Evolutionary conservation across 225 moss, liverwort and hornwort genomes (phyloP).

Genomic region (Marchantia paleacea): DNA sequence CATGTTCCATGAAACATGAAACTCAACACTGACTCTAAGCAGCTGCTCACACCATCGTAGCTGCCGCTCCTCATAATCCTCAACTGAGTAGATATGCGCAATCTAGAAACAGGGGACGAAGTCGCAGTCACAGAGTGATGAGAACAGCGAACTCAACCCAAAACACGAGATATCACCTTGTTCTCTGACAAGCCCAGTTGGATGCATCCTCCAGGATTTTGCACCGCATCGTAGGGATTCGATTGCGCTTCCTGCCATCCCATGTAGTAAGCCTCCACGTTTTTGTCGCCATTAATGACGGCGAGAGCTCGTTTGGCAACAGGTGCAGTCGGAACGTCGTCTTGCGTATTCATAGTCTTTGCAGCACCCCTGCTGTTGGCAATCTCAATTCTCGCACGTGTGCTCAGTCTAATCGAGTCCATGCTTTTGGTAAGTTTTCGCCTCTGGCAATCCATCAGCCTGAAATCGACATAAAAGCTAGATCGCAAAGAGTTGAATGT

Average conservation of each 20-base stretch:
- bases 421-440: too few relatives aligned
- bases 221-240: constrained; percentile 56
- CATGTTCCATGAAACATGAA: too few relatives aligned
- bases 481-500: too few relatives aligned
- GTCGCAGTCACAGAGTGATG: too few relatives aligned
- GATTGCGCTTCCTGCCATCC: constrained; percentile 52
- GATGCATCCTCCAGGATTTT: constrained; percentile 78
- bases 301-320: constrained; percentile 41
- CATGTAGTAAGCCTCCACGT: constrained; percentile 48
- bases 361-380: not conserved
- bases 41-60: too few relatives aligned
- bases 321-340: not conserved
- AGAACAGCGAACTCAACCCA: not conserved
- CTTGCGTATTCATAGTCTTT: not conserved
- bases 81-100: too few relatives aligned
- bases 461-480: too few relatives aligned
- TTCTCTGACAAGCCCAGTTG: constrained; percentile 77
- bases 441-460: too few relatives aligned
- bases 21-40: too few relatives aligned
- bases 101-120: too few relatives aligned
- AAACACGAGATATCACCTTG: constrained; percentile 47
- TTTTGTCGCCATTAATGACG: constrained; percentile 23
- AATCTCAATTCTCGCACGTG: not conserved
- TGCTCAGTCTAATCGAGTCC: too few relatives aligned
- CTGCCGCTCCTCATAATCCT: too few relatives aligned